phyloP scores from a whole-genome alignment of 1,139 yeast genomes.

The Trichomonascaceae sp. region DNA sequence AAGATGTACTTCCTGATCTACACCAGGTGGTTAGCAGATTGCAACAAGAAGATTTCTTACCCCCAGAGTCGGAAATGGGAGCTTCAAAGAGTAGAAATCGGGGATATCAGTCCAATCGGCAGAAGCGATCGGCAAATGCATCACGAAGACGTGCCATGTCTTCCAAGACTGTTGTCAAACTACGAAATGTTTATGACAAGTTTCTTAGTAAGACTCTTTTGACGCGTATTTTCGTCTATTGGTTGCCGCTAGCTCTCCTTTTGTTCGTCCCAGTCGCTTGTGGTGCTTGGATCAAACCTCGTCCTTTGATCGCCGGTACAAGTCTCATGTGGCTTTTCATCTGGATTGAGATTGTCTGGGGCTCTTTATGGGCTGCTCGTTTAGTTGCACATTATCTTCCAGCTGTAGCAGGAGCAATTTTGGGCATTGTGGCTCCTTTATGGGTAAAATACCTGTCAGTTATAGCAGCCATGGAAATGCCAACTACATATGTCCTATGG shows the following conservation, averaged over 20 bases:
- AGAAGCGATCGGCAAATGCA: constrained; percentile 6
- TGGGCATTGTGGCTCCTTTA: constrained; percentile 33
- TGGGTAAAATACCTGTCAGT: constrained; percentile 33
- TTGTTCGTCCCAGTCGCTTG: constrained; percentile 36
- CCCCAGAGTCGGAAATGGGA: constrained; percentile 7
- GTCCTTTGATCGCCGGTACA: constrained; percentile 31
- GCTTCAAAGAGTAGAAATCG: constrained; percentile 8
- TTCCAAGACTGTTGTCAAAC: constrained; percentile 16
- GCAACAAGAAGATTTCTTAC: constrained; percentile 16
- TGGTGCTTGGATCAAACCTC: constrained; percentile 34
- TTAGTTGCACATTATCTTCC: constrained; percentile 34
- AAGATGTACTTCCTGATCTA: constrained; percentile 27
- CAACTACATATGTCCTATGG: constrained; percentile 33
- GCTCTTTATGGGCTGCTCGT: constrained; percentile 33
- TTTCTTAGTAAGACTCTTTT: constrained; percentile 29
- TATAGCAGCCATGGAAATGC: constrained; percentile 33
- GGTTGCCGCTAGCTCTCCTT: constrained; percentile 36
- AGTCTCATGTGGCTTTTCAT: constrained; percentile 37
- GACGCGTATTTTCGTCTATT: constrained; percentile 32
- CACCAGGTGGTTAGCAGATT: constrained; percentile 25
- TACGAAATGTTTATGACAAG: constrained; percentile 25
- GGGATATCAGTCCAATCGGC: constrained; percentile 14
- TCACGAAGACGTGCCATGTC: background rate
- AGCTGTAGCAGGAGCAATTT: constrained; percentile 23
- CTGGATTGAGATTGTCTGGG: constrained; percentile 41